Evolutionary conservation across 805 yeast genomes (phyloP).

Genomic region (Priceomyces melissophilus): DNA sequence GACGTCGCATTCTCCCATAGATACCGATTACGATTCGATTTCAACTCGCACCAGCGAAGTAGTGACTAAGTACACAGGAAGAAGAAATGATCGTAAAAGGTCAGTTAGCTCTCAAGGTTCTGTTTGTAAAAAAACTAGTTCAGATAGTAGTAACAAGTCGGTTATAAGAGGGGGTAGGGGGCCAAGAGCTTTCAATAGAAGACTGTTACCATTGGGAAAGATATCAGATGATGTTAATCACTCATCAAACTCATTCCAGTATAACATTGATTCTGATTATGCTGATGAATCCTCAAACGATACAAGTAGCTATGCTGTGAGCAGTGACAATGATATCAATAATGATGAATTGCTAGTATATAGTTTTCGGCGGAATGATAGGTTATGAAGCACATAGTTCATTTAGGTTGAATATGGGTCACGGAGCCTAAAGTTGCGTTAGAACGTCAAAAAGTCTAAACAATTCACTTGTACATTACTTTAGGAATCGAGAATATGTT

Average conservation of each 20-base stretch:
- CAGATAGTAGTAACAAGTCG: background rate
- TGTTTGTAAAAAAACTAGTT: background rate
- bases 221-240: too few relatives aligned
- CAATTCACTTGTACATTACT: too few relatives aligned
- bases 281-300: constrained; percentile 4
- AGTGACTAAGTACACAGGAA: too few relatives aligned
- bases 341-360: constrained; percentile 2
- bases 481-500: background rate
- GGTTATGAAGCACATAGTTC: too few relatives aligned
- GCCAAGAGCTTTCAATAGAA: constrained; percentile 6
- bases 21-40: too few relatives aligned
- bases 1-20: too few relatives aligned
- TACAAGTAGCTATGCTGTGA: background rate
- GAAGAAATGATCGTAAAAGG: background rate
- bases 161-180: constrained; percentile 8
- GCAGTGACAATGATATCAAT: background rate
- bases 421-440: too few relatives aligned
- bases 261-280: constrained; percentile 5
- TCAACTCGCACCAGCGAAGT: too few relatives aligned
- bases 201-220: constrained; percentile 6
- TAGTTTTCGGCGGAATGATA: constrained; percentile 1
- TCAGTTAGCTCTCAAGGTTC: background rate
- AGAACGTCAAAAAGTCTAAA: too few relatives aligned
- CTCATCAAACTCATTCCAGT: background rate
- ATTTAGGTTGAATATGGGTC: too few relatives aligned